Evolutionary conservation across 2,329 filamentous ascomycete genomes (phyloP), one percentile per base, ranked within the genome.

Genomic region (Tolypocladium pustulatum): DNA sequence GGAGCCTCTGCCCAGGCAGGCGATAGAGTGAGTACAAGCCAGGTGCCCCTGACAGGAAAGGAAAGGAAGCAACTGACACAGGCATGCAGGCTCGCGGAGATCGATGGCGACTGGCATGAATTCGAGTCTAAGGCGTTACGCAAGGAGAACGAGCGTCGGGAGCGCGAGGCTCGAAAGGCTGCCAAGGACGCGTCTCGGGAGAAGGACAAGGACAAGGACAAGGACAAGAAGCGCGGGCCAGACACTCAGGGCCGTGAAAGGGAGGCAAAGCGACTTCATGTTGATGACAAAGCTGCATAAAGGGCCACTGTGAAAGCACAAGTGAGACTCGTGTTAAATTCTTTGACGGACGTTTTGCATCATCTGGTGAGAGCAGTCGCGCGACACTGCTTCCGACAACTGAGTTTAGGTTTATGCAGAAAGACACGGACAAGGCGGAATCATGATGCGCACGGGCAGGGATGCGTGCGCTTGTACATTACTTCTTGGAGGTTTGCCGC

Each of bases 21-120:
- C 91, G 46, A 78, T 87, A 63, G 92, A 96, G 85, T 92, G 81
- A 75, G 87, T 84, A 20, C 58, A 36, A 43, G 15, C 25, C 51
- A 38, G n/a, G 12, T n/a, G 38, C 17, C 27, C 12, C 32, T 52
- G 13, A 8, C 38, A 17, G 17, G n/a, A n/a, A n/a, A n/a, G n/a
- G n/a, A 10, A 22, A 20, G 17, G 22, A 46, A 46, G 25, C 15
- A 67, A 77, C 68, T 64, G 61, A 66, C 57, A 32, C 13, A 25
- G 53, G 57, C 38, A 41, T 1, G 60, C 62, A 90, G 89, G 67
- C 81, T 99, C 55, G 85, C 87, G 60, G 78, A 86, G 55, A 81
- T 99, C 36, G 85, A 94, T 66, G 94, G 94, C 27, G 94, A 99
- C 67, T 99, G 94, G 94, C 94, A 99, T 70, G 94, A 99, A 71